phyloP scores from a whole-genome alignment of 345 rosid genomes.

The Ceriops zippeliana region DNA sequence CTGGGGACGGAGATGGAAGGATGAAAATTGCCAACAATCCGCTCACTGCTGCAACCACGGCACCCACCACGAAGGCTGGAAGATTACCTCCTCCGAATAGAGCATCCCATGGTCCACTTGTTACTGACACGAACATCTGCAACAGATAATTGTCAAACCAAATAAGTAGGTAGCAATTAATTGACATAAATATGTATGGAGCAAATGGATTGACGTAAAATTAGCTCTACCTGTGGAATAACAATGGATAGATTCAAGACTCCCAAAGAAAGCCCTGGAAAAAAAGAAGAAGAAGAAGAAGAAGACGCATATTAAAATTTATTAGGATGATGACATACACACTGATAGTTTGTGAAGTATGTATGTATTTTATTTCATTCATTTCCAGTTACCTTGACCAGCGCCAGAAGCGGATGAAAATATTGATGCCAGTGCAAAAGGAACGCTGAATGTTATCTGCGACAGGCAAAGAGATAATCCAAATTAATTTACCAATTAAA shows the following conservation, averaged over 20 bases:
- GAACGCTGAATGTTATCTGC: slow-evolving; percentile 80
- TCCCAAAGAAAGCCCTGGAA: slow-evolving; percentile 75
- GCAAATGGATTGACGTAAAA: background rate
- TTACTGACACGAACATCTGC: slow-evolving; percentile 69
- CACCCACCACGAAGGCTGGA: slow-evolving; percentile 74
- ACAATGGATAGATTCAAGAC: slow-evolving; percentile 77
- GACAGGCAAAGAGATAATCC: background rate
- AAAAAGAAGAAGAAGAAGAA: background rate
- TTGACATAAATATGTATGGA: no score
- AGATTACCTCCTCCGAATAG: slow-evolving; percentile 78
- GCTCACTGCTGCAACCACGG: slow-evolving; percentile 57
- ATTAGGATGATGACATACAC: background rate
- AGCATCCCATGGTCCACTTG: slow-evolving; percentile 68
- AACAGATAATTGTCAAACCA: background rate
- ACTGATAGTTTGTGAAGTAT: background rate
- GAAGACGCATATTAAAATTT: background rate
- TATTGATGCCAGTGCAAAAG: slow-evolving; percentile 91
- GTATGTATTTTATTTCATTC: background rate
- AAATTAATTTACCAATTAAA: no score
- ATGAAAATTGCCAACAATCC: slow-evolving; percentile 51
- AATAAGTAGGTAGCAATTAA: no score
- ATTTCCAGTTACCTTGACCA: slow-evolving; percentile 73
- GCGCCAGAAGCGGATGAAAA: slow-evolving; percentile 52
- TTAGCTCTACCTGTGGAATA: slow-evolving; percentile 58
- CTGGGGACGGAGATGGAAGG: slow-evolving; percentile 75